These are phyloP conservation scores for Phytophthora crassamura DNA, from an alignment of 352 stramenopile species.

Conservation along the genomic window DNA sequence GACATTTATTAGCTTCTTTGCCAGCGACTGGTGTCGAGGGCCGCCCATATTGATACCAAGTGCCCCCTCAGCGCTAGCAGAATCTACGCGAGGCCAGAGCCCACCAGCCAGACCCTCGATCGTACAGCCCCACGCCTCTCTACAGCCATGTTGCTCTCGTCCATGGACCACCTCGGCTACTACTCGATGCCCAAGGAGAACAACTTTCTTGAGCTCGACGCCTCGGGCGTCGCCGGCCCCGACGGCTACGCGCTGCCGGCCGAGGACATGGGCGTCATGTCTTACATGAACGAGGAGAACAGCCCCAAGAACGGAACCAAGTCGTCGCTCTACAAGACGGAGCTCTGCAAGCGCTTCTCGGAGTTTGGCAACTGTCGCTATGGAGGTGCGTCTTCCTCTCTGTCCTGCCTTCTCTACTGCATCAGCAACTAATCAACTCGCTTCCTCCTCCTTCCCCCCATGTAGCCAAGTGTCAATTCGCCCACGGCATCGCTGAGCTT, in stretches of 20 bases:
- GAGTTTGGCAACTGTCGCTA: slow-evolving; percentile 90
- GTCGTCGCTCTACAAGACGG: slow-evolving; percentile 89
- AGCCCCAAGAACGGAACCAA: slow-evolving; percentile 87
- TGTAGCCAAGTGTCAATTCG: slow-evolving; percentile 88
- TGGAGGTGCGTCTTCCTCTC: slow-evolving; percentile 50
- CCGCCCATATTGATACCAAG: slow-evolving; percentile 24
- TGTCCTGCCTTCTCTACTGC: background rate
- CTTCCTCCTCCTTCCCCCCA: slow-evolving; percentile 1
- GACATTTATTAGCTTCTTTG: slow-evolving; percentile 27
- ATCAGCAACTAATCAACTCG: slow-evolving; percentile 2
- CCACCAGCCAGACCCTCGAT: slow-evolving; percentile 18
- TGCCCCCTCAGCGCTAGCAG: slow-evolving; percentile 21
- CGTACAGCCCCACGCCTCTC: slow-evolving; percentile 11
- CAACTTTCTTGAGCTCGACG: slow-evolving; percentile 72
- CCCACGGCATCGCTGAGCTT: slow-evolving; percentile 79
- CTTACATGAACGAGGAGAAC: slow-evolving; percentile 83
- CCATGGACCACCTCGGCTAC: slow-evolving; percentile 86
- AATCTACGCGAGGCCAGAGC: slow-evolving; percentile 16
- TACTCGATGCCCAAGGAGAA: slow-evolving; percentile 81
- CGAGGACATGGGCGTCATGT: slow-evolving; percentile 46
- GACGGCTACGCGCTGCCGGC: slow-evolving; percentile 54
- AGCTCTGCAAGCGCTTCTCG: slow-evolving; percentile 88
- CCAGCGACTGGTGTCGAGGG: slow-evolving; percentile 33
- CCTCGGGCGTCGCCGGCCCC: slow-evolving; percentile 32
- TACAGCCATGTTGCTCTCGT: slow-evolving; percentile 76